phyloP scores from a whole-genome alignment of 768 basidiomycete genomes.

The Hortiboletus campestris region DNA sequence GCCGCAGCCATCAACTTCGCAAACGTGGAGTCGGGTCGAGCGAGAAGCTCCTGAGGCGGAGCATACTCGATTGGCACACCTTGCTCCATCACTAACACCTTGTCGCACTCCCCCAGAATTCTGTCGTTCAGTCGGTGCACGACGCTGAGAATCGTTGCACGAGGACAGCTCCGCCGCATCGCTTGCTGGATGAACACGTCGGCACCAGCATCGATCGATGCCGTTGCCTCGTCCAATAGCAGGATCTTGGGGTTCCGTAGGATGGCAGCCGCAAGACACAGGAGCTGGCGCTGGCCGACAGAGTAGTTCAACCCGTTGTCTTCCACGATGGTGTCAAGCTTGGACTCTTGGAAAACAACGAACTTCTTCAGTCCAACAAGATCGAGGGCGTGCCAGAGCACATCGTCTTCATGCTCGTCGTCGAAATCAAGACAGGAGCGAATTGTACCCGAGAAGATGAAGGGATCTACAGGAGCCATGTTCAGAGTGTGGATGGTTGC shows the following conservation, averaged over 20 bases:
- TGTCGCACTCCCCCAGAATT: slow-evolving; percentile 30
- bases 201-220: slow-evolving; percentile 80
- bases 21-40: slow-evolving; percentile 27
- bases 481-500: background rate
- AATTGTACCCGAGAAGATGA: slow-evolving; percentile 34
- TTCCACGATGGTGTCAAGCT: slow-evolving; percentile 69
- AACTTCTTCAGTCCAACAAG: slow-evolving; percentile 58
- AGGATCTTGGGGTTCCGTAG: slow-evolving; percentile 32
- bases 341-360: slow-evolving; percentile 76
- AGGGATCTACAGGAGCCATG: slow-evolving; percentile 20
- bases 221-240: slow-evolving; percentile 37
- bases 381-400: slow-evolving; percentile 42
- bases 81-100: slow-evolving; percentile 39
- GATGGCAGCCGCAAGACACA: slow-evolving; percentile 50
- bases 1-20: slow-evolving; percentile 28
- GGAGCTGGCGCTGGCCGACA: slow-evolving; percentile 87
- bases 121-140: slow-evolving; percentile 32
- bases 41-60: slow-evolving; percentile 22
- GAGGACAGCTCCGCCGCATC: slow-evolving; percentile 30
- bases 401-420: slow-evolving; percentile 20
- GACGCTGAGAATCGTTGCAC: slow-evolving; percentile 29
- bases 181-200: slow-evolving; percentile 64
- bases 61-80: slow-evolving; percentile 29
- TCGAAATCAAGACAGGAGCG: slow-evolving; percentile 30
- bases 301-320: slow-evolving; percentile 74